Percentiles rank a stretch among this genome's conserved stretches.
These are phyloP conservation scores for Serendipita indica DNA, from an alignment of 768 basidiomycete genomes.

Conservation along the genomic window DNA sequence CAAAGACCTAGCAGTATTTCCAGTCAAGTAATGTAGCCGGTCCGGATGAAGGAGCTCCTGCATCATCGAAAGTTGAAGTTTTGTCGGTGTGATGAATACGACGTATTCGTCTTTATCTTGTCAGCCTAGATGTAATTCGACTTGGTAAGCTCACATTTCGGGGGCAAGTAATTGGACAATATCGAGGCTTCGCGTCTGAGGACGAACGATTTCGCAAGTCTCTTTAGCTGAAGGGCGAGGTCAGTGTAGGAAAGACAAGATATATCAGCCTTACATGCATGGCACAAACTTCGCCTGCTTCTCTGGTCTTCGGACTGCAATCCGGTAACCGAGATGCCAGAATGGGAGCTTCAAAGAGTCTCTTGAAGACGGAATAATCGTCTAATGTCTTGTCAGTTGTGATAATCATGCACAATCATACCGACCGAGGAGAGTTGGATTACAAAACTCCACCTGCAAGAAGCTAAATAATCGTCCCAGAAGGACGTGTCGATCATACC, in stretches of 20 bases:
- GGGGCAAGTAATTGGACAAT: slow-evolving; percentile 70
- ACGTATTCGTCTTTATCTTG: slow-evolving; percentile 88
- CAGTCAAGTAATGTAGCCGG: slow-evolving; percentile 51
- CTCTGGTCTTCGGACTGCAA: slow-evolving; percentile 52
- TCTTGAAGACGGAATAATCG: slow-evolving; percentile 58
- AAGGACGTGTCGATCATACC: slow-evolving; percentile 34
- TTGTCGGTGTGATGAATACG: slow-evolving; percentile 85
- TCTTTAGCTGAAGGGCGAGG: slow-evolving; percentile 36
- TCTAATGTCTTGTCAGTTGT: slow-evolving; percentile 43
- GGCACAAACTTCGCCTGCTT: slow-evolving; percentile 62
- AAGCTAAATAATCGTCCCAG: slow-evolving; percentile 4
- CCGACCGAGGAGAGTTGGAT: slow-evolving; percentile 74
- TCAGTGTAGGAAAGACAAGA: neutral
- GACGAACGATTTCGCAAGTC: slow-evolving; percentile 76
- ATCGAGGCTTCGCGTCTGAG: slow-evolving; percentile 76
- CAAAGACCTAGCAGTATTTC: slow-evolving; percentile 61
- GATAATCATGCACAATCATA: neutral
- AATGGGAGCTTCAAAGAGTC: slow-evolving; percentile 79
- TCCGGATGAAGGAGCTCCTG: slow-evolving; percentile 56
- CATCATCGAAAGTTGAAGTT: slow-evolving; percentile 71
- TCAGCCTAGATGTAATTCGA: neutral
- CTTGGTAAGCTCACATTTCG: slow-evolving; percentile 51
- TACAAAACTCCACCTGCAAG: slow-evolving; percentile 75
- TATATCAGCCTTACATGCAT: slow-evolving; percentile 41
- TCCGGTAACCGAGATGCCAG: slow-evolving; percentile 69